Conservation (phyloP, 73 alveolate species). For the Tetrahymena thermophila region DNA sequence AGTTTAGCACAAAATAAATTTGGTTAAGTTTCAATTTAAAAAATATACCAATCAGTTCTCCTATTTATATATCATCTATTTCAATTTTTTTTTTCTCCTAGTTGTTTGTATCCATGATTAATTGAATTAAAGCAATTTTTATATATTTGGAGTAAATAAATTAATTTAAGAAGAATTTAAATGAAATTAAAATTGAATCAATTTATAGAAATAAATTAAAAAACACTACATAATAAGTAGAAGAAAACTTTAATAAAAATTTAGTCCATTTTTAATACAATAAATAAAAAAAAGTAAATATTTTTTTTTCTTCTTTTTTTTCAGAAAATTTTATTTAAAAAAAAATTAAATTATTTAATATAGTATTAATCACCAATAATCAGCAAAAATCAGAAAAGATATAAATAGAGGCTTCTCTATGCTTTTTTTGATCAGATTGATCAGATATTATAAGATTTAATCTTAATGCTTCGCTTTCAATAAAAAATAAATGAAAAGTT, state of each 20-base stretch:
- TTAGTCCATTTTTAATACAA: too few species aligned
- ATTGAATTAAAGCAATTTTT: neutral
- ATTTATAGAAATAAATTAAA: too few species aligned
- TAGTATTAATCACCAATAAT: neutral
- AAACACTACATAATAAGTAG: too few species aligned
- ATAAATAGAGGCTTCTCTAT: neutral
- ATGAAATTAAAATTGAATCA: too few species aligned
- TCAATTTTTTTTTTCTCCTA: neutral
- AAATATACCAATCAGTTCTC: neutral
- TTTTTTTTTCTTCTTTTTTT: too few species aligned
- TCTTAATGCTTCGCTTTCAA: neutral
- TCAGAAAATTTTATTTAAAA: too few species aligned
- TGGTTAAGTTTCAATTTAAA: neutral
- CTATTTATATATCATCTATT: neutral
- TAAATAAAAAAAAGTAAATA: too few species aligned
- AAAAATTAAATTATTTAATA: neutral
- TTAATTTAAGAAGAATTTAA: too few species aligned
- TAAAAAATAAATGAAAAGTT: neutral
- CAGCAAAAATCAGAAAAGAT: neutral
- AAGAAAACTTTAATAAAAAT: too few species aligned
- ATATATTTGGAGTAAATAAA: too few species aligned
- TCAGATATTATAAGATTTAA: neutral
- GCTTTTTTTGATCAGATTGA: neutral
- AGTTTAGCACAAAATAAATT: too few species aligned
- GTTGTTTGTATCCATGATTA: neutral